These are phyloP conservation scores for Trichophyton mentagrophytes DNA, from an alignment of 2,329 filamentous ascomycete genomes.

Conservation along the genomic window DNA sequence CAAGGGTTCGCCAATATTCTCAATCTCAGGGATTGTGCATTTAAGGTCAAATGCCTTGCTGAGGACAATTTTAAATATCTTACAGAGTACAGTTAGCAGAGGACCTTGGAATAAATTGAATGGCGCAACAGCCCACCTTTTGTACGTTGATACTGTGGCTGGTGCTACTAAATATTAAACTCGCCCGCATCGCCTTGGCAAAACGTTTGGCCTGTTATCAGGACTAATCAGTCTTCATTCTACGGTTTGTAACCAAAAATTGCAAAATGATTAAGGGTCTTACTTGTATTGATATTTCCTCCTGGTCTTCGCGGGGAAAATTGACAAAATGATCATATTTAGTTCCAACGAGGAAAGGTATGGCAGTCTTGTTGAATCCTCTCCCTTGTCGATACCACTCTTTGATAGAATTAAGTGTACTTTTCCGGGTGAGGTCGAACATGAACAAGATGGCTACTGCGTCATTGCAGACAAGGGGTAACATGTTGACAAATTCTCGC, in stretches of 20 bases:
- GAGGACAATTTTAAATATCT: slow-evolving; percentile 99
- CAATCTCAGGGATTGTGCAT: slow-evolving; percentile 97
- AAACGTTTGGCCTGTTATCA: slow-evolving; percentile 73
- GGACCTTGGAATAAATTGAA: not conserved
- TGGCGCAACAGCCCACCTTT: slow-evolving; percentile 52
- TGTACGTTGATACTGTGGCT: slow-evolving; percentile 99
- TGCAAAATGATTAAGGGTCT: slow-evolving; percentile 9
- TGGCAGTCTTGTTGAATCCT: slow-evolving; percentile 99
- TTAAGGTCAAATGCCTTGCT: slow-evolving; percentile 98
- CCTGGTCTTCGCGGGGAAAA: slow-evolving; percentile 91
- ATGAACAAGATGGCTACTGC: slow-evolving; percentile 98
- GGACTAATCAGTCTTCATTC: slow-evolving; percentile 15
- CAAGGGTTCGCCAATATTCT: slow-evolving; percentile 91
- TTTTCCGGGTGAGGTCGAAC: slow-evolving; percentile 97
- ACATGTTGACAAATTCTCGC: slow-evolving; percentile 98
- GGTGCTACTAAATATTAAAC: slow-evolving; percentile 95
- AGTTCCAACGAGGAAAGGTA: slow-evolving; percentile 89
- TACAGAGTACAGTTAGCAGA: slow-evolving; percentile 6
- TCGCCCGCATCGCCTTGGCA: slow-evolving; percentile 95
- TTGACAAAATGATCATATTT: slow-evolving; percentile 99
- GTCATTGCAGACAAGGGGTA: slow-evolving; percentile 97
- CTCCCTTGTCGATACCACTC: slow-evolving; percentile 97
- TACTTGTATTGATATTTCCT: slow-evolving; percentile 95
- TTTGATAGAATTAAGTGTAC: slow-evolving; percentile 97
- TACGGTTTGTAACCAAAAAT: not conserved